Base-by-base conservation (phyloP, 2,329 filamentous ascomycete genomes). In the Fusarium musae region DNA sequence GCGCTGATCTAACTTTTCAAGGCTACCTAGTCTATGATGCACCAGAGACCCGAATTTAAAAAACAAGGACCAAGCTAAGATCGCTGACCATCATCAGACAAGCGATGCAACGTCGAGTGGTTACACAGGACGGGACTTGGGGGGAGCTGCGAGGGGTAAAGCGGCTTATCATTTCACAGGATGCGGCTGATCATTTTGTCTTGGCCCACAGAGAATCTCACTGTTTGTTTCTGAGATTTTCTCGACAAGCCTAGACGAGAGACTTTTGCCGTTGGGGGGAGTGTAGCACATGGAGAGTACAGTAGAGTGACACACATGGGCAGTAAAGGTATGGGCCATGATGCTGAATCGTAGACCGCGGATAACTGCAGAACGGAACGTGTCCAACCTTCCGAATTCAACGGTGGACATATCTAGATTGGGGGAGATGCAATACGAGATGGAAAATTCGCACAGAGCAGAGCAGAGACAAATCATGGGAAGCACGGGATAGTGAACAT, bases 61-160 rank as follows among this genome's bases (percentile, higher is more conserved):
- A 34, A 32, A 46, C 36, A 59, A 36, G 46, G 46, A 17, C 59
- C 39, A 57, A 44, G n/a, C 50, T 46, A 28, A 69, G 32, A 50
- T 50, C 23, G 39, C 57, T 47, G 43, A 42, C 61, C 32, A 53
- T 34, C 19, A 58, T n/a, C 43, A 44, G 36, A 30, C 57, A 44
- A 39, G 36, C 47, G 34, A 60, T 58, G 61, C 66, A 49, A 69
- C 70, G 63, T 59, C 32, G 43, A 50, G 30, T 12, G 40, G 70
- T 64, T 68, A 68, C 70, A 74, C 66, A 71, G 36, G 58, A 44
- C 66, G 70, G 70, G 64, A 73, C 69, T 70, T 73, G 69, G 53
- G 37, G 17, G n/a, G 19, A 47, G 52, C 61, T 74, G 70, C 66
- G 70, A 74, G 70, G 70, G 65, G 58, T 40, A 70, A 71, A 73